Percentiles rank a stretch among this genome's conserved stretches.
phyloP scores from a whole-genome alignment of 2,329 filamentous ascomycete species.

The Bipolaris sorokiniana region DNA sequence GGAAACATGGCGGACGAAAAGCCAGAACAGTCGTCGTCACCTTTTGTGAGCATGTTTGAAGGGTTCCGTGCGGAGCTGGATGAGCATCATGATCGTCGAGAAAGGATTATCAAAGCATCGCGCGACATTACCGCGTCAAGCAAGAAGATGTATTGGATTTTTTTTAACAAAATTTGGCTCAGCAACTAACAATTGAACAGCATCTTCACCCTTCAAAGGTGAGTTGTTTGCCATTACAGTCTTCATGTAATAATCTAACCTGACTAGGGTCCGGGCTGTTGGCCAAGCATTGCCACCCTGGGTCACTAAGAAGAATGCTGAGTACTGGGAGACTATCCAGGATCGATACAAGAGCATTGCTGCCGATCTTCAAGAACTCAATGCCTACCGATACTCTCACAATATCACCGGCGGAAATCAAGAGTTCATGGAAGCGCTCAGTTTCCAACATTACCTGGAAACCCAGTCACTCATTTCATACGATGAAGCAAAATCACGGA shows the following conservation, averaged over 20 bases:
- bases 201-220: constrained; percentile 86
- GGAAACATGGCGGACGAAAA: constrained; percentile 44
- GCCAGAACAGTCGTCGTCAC: constrained; percentile 46
- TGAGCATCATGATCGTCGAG: constrained; percentile 89
- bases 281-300: constrained; percentile 68
- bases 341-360: constrained; percentile 71
- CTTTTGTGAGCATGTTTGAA: constrained; percentile 76
- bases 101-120: constrained; percentile 87
- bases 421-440: constrained; percentile 90
- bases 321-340: constrained; percentile 73
- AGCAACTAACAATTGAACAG: constrained; percentile 52
- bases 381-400: constrained; percentile 79
- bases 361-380: constrained; percentile 76
- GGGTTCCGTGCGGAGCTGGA: constrained; percentile 86
- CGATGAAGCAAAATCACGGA: constrained; percentile 59
- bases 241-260: constrained; percentile 10
- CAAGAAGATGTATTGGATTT: constrained; percentile 83
- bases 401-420: constrained; percentile 83
- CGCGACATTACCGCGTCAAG: constrained; percentile 91
- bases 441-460: constrained; percentile 86
- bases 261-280: constrained; percentile 64
- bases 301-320: constrained; percentile 72
- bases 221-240: background rate
- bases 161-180: background rate
- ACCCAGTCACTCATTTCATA: constrained; percentile 75